phyloP scores from a whole-genome alignment of 2,329 filamentous ascomycete species.

The Malbranchea cinnamomea region DNA sequence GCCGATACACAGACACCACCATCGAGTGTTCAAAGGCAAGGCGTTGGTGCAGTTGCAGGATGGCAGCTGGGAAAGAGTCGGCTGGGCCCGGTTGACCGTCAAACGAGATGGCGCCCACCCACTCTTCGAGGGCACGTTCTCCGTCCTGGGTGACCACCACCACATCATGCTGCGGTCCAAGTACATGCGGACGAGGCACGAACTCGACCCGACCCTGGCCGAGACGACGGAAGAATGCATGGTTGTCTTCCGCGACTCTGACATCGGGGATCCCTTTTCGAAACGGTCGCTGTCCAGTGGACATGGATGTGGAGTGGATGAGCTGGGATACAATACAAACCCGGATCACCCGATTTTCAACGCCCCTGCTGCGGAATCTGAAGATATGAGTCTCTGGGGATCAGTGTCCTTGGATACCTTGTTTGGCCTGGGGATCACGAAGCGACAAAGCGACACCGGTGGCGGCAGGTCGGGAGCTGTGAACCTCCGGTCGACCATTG shows the following conservation, averaged over 20 bases:
- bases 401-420: constrained; percentile 49
- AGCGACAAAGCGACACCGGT: constrained; percentile 50
- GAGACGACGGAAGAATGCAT: constrained; percentile 54
- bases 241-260: constrained; percentile 85
- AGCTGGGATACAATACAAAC: constrained; percentile 64
- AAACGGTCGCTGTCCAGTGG: constrained; percentile 39
- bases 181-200: constrained; percentile 58
- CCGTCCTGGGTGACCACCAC: constrained; percentile 66
- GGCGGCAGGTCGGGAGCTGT: constrained; percentile 51
- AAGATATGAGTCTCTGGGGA: constrained; percentile 40
- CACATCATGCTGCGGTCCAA: constrained; percentile 65
- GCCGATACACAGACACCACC: constrained; percentile 52
- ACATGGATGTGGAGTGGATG: constrained; percentile 55
- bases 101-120: constrained; percentile 61
- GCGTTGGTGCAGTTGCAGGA: constrained; percentile 52
- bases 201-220: constrained; percentile 52
- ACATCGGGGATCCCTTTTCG: constrained; percentile 55
- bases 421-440: constrained; percentile 49
- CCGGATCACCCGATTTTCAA: constrained; percentile 50
- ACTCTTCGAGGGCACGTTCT: constrained; percentile 81
- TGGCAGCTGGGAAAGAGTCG: constrained; percentile 61
- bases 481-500: constrained; percentile 66
- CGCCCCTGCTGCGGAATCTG: constrained; percentile 24
- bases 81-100: constrained; percentile 74
- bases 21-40: constrained; percentile 73